A percentile compares a stretch with the other conserved stretches of the same genome.
Conservation (phyloP, 2,329 filamentous ascomycete genomes). For the Xylaria sp. region DNA sequence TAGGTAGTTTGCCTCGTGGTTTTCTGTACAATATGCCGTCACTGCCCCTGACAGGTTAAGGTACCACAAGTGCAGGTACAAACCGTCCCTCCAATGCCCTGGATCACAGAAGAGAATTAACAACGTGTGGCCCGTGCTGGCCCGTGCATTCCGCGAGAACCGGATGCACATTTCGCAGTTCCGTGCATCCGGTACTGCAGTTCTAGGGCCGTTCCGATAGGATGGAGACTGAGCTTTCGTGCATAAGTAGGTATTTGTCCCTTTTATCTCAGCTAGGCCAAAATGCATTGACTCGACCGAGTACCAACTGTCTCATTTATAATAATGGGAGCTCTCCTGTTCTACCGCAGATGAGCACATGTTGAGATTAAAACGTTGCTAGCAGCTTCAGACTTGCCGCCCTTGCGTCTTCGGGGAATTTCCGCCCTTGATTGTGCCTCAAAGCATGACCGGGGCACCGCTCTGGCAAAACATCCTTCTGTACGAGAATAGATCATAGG, state of each 20-base stretch:
- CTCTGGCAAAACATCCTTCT: background rate
- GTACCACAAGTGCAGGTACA: background rate
- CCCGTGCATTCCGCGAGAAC: too few species aligned
- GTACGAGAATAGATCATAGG: background rate
- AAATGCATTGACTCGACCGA: background rate
- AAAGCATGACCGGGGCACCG: background rate
- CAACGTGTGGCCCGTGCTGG: too few species aligned
- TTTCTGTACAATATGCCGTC: background rate
- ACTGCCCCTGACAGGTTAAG: background rate
- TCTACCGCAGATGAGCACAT: conserved; percentile 26
- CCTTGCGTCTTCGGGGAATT: background rate
- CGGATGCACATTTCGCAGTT: too few species aligned
- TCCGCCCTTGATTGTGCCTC: background rate
- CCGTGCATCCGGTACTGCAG: background rate
- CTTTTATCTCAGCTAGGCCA: background rate
- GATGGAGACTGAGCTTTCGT: background rate
- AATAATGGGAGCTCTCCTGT: conserved; percentile 10
- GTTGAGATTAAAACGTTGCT: conserved; percentile 21
- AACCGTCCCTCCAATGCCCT: background rate
- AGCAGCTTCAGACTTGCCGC: conserved; percentile 9
- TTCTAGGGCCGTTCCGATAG: background rate
- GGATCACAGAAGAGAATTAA: background rate
- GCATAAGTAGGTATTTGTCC: too few species aligned
- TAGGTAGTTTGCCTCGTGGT: background rate
- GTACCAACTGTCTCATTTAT: conserved; percentile 18